Percentiles rank a stretch among this genome's conserved stretches.
Evolutionary conservation across 2,329 filamentous ascomycete species (phyloP).

Genomic region (Cladorrhinum sp.): DNA sequence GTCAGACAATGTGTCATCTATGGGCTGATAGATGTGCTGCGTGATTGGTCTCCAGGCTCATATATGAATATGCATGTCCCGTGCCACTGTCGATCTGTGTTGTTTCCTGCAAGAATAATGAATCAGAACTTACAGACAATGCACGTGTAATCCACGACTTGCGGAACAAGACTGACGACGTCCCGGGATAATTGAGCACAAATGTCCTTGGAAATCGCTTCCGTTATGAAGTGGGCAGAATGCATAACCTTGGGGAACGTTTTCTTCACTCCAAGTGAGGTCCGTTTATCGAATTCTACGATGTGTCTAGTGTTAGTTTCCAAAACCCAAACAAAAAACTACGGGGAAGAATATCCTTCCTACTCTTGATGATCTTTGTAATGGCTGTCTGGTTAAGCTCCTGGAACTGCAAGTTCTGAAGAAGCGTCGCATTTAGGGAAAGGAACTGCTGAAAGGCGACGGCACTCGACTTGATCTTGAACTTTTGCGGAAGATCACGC

Average conservation of each 20-base stretch:
- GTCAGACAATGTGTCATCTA: neutral
- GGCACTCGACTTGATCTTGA: conserved; percentile 65
- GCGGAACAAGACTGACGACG: conserved; percentile 70
- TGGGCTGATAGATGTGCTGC: too few species aligned
- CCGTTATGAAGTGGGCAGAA: conserved; percentile 59
- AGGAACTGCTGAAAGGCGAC: conserved; percentile 67
- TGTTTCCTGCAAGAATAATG: neutral
- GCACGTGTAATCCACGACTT: conserved; percentile 69
- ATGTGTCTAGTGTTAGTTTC: neutral
- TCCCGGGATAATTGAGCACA: conserved; percentile 71
- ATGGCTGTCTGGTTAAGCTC: conserved; percentile 78
- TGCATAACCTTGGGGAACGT: conserved; percentile 59
- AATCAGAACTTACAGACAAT: conserved; percentile 22
- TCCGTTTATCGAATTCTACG: conserved; percentile 81
- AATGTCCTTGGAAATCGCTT: conserved; percentile 69
- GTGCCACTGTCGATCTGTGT: neutral
- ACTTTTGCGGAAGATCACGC: conserved; percentile 55
- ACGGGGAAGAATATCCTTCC: conserved; percentile 32
- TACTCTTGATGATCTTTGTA: conserved; percentile 81
- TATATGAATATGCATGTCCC: neutral
- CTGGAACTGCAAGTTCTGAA: conserved; percentile 79
- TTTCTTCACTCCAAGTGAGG: conserved; percentile 65
- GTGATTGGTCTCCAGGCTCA: neutral
- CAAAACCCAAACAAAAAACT: neutral
- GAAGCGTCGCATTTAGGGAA: conserved; percentile 67